Conservation (phyloP, 192 early-diverging fungal species). For the Coemansia sp. region DNA sequence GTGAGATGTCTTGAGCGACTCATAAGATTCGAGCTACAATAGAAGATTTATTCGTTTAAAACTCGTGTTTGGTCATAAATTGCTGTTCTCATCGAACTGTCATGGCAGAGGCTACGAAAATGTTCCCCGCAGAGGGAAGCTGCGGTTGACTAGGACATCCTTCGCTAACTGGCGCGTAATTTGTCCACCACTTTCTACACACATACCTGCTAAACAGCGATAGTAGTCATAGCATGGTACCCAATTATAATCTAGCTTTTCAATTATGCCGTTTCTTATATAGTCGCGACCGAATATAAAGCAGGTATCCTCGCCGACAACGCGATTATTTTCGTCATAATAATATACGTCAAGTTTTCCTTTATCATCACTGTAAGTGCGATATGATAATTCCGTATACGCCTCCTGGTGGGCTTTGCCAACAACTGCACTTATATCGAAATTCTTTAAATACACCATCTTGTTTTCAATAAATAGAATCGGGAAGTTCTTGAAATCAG, state of each 20-base stretch:
- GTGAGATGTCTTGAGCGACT: background rate
- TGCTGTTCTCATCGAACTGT: no score
- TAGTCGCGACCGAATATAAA: background rate
- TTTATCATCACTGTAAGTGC: background rate
- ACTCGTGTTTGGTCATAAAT: no score
- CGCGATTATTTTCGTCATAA: background rate
- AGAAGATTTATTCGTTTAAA: no score
- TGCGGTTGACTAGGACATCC: no score
- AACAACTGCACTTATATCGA: background rate
- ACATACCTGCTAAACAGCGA: no score
- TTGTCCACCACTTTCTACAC: no score
- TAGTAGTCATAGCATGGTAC: background rate
- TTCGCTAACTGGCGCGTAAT: no score
- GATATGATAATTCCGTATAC: background rate
- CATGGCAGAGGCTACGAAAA: no score
- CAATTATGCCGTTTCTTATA: background rate
- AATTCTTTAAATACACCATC: background rate
- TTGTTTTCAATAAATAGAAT: background rate
- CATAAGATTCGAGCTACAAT: no score
- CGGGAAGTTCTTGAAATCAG: background rate
- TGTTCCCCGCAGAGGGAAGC: no score
- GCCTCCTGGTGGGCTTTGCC: background rate
- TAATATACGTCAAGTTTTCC: background rate
- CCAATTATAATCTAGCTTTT: background rate
- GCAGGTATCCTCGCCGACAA: background rate